phyloP scores from a whole-genome alignment of 1,284 basidiomycete genomes.

The Rhodotorula sp. region DNA sequence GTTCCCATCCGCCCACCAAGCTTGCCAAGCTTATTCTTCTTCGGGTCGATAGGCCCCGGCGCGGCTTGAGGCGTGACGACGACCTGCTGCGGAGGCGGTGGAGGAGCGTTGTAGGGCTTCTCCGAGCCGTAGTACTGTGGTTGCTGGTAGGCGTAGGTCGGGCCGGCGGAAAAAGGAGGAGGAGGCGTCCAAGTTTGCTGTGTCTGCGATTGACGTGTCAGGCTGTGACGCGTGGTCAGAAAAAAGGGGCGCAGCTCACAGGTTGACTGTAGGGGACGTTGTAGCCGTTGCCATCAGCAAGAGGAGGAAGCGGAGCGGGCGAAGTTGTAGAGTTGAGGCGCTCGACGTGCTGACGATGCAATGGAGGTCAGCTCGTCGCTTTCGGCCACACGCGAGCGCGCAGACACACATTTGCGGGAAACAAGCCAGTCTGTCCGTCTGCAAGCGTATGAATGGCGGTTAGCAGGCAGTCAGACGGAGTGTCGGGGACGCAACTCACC shows the following conservation, averaged over 20 bases:
- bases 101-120: not conserved
- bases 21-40: slow-evolving; percentile 20
- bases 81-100: not conserved
- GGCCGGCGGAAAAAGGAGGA: not conserved
- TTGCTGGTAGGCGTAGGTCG: slow-evolving; percentile 26
- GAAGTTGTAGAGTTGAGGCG: not conserved
- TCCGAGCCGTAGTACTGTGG: slow-evolving; percentile 15
- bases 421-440: slow-evolving; percentile 28
- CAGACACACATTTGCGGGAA: slow-evolving; percentile 28
- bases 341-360: slow-evolving; percentile 23
- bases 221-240: not conserved
- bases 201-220: not conserved
- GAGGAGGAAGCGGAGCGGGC: slow-evolving; percentile 6
- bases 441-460: not conserved
- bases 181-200: not conserved
- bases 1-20: slow-evolving; percentile 18
- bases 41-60: slow-evolving; percentile 1
- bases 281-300: not conserved
- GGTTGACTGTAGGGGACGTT: not conserved
- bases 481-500: not conserved
- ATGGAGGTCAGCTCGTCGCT: not conserved
- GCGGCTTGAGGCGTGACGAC: not conserved
- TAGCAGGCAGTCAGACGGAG: not conserved
- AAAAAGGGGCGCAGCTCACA: not conserved
- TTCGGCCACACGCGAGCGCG: no score